Base-by-base conservation (phyloP, 192 early-diverging fungal genomes). In the Backusella morwellensis region DNA sequence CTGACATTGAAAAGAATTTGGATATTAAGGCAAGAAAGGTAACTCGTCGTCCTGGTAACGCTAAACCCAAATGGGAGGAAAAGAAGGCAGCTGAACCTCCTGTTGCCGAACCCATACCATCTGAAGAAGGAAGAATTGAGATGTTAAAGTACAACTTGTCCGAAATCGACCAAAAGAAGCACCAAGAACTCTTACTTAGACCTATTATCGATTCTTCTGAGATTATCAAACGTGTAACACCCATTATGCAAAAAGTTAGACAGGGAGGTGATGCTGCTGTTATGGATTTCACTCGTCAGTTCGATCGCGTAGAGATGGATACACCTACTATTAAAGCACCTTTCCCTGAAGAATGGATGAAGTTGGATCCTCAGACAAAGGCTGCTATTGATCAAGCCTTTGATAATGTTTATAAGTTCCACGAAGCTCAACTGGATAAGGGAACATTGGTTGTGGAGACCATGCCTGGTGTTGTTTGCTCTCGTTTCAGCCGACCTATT, bases 391-490 rank as follows among this genome's bases (percentile, higher is more conserved):
- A 99, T 86, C 88, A 93, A 77, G 98, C 98, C 12, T 99, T 95
- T 75, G 90, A 89, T 32, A 99, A 99, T 75, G 94, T 99, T 77
- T 84, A 89, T 69, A 89, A 87, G 73, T 99, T 99, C 91, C 98
- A 99, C 80, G 88, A 88, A 14, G 97, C 98, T 14, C 98, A 99
- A 83, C 84, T 98, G 74, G 86, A 85, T 40, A 84, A 86, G 35
- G 88, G 87, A 52, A 83, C 88, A 19, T 78, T 96, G 47, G 82
- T 85, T 6, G 97, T 99, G 9, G 97, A 99, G 83, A 99, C 98
- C 6, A 98, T 98, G 96, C 96, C 97, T 14, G 98, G 98, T 40
- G 95, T 99, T 26, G 85, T 85, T n/a, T 99, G 98, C 86, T 90
- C 93, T 63, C 91, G 98, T 40, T 97, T 97, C 86, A 90, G 90